phyloP scores from a whole-genome alignment of 2,329 filamentous ascomycete genomes.

The Nectriaceae sp. region DNA sequence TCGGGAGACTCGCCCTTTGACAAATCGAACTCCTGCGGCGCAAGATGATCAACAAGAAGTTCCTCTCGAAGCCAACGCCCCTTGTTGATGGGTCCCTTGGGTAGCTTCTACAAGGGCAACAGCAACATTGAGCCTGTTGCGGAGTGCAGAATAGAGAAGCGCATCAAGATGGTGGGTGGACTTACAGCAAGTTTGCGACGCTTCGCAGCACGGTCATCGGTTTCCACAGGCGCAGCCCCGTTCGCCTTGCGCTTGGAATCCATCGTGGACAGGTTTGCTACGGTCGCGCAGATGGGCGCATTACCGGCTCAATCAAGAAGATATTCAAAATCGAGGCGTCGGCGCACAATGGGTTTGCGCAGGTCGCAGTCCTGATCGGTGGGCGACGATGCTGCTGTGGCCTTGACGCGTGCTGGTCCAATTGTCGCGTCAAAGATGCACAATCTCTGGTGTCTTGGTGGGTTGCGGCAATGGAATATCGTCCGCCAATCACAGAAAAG shows the following conservation, averaged over 20 bases:
- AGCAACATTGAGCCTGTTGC: background rate
- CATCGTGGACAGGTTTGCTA: slow-evolving; percentile 41
- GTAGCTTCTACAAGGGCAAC: slow-evolving; percentile 4
- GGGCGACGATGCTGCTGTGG: slow-evolving; percentile 25
- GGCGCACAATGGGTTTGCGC: slow-evolving; percentile 31
- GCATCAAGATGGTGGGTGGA: slow-evolving; percentile 25
- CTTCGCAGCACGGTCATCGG: slow-evolving; percentile 56
- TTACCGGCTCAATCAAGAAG: slow-evolving; percentile 20
- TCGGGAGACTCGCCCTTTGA: slow-evolving; percentile 62
- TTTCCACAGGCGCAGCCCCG: slow-evolving; percentile 45
- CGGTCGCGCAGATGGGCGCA: slow-evolving; percentile 30
- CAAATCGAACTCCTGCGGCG: slow-evolving; percentile 46
- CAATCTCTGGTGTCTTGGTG: background rate
- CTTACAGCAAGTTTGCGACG: slow-evolving; percentile 55
- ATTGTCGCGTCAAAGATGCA: slow-evolving; percentile 26
- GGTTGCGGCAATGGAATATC: too few species aligned
- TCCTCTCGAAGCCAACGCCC: background rate
- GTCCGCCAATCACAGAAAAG: too few species aligned
- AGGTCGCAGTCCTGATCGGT: slow-evolving; percentile 16
- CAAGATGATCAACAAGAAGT: slow-evolving; percentile 11
- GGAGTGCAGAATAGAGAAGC: background rate
- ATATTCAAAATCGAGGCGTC: slow-evolving; percentile 12
- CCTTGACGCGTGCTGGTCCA: slow-evolving; percentile 31
- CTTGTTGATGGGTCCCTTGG: background rate
- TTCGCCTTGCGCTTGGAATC: slow-evolving; percentile 60